These are phyloP conservation scores for Aspergillus calidoustus DNA, from an alignment of 2,329 filamentous ascomycete genomes.

Conservation along the genomic window DNA sequence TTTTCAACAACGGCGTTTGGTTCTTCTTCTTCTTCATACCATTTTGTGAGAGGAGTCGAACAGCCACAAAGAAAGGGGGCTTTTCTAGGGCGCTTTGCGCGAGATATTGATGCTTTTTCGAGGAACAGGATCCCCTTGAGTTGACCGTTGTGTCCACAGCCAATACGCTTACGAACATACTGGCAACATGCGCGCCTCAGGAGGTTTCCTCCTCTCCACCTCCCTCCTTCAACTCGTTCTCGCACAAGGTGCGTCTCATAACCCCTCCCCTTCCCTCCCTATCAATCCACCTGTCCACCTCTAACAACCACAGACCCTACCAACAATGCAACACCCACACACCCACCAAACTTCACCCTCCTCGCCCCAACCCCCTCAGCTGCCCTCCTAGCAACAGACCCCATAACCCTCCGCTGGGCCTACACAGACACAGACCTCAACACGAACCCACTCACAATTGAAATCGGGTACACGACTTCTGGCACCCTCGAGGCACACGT, in stretches of 20 bases:
- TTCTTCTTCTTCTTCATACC: not conserved
- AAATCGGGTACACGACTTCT: not conserved
- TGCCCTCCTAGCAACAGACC: not conserved
- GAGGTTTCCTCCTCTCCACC: not conserved
- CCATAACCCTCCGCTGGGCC: not conserved
- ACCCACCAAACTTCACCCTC: not conserved
- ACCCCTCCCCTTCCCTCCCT: not conserved
- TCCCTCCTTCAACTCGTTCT: not conserved
- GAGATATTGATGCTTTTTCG: not conserved
- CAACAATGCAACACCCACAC: not conserved
- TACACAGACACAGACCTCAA: not conserved
- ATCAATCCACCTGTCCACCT: not conserved
- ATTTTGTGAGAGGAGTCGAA: not conserved
- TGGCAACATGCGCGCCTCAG: not conserved
- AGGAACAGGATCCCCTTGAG: not conserved
- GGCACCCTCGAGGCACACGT: not conserved
- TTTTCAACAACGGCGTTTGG: not conserved
- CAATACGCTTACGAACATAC: not conserved
- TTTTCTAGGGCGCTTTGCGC: not conserved
- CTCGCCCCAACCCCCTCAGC: not conserved
- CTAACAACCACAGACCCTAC: not conserved
- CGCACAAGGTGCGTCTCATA: not conserved
- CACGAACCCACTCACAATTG: not conserved
- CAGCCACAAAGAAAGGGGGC: not conserved
- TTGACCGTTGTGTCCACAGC: not conserved